Percentiles rank a stretch among this genome's conserved stretches.
Evolutionary conservation across 1,284 basidiomycete species (phyloP).

Genomic region (Vanrija humicola): DNA sequence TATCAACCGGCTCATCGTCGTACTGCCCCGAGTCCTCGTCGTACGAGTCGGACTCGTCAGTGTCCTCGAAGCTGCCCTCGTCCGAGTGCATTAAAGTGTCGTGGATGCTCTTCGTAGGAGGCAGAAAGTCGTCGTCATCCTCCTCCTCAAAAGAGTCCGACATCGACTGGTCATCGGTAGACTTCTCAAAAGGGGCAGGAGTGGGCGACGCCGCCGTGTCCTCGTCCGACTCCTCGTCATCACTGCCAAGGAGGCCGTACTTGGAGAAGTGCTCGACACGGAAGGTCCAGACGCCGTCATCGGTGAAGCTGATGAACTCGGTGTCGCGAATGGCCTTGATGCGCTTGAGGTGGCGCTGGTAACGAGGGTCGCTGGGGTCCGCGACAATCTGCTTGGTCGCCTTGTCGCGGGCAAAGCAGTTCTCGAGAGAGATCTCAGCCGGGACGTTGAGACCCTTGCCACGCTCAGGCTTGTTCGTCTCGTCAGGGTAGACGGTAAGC

Average conservation of each 20-base stretch:
- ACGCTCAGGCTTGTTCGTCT: slow-evolving; percentile 69
- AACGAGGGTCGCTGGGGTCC: slow-evolving; percentile 69
- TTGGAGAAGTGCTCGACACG: slow-evolving; percentile 79
- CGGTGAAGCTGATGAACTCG: slow-evolving; percentile 73
- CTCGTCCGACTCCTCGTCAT: slow-evolving; percentile 39
- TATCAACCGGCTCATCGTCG: slow-evolving; percentile 15
- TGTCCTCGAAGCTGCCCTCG: slow-evolving; percentile 11
- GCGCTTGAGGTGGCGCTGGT: slow-evolving; percentile 74
- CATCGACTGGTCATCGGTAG: slow-evolving; percentile 1
- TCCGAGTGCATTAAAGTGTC: slow-evolving; percentile 22
- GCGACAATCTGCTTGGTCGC: slow-evolving; percentile 86
- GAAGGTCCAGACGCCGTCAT: slow-evolving; percentile 88
- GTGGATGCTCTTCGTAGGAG: slow-evolving; percentile 36
- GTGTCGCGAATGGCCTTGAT: slow-evolving; percentile 82
- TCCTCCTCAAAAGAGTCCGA: not conserved
- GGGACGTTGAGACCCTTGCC: slow-evolving; percentile 87
- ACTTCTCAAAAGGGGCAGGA: slow-evolving; percentile 2
- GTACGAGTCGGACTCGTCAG: slow-evolving; percentile 34
- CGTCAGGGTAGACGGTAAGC: slow-evolving; percentile 88
- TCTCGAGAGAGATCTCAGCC: slow-evolving; percentile 72
- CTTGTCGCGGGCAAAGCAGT: slow-evolving; percentile 88
- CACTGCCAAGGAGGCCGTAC: slow-evolving; percentile 47
- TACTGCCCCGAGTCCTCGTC: slow-evolving; percentile 17
- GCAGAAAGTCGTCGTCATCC: slow-evolving; percentile 38
- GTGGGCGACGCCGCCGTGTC: slow-evolving; percentile 7